phyloP scores from a whole-genome alignment of 78 protist genomes.

The Dictyostelium firmibasis region DNA sequence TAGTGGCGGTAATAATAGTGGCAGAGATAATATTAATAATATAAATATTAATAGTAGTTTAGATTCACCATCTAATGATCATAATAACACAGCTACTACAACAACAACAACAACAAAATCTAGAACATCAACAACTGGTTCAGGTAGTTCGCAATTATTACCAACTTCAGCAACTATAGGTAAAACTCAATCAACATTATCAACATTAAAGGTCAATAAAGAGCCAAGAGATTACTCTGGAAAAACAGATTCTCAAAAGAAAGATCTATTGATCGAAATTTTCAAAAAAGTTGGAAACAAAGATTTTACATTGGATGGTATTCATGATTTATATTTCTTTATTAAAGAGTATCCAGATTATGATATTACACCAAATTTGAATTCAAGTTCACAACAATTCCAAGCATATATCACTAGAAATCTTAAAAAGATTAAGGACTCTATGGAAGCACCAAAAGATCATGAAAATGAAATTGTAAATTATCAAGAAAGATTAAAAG shows the following conservation, averaged over 20 bases:
- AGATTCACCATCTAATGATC: background rate
- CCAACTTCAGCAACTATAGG: background rate
- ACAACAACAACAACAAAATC: background rate
- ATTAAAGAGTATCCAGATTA: slow-evolving; percentile 39
- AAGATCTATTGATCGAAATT: slow-evolving; percentile 5
- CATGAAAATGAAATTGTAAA: background rate
- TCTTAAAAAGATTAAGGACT: slow-evolving; percentile 1
- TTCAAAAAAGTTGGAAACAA: slow-evolving; percentile 54
- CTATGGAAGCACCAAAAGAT: background rate
- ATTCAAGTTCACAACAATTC: slow-evolving; percentile 19
- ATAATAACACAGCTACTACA: background rate
- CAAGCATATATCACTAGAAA: slow-evolving; percentile 47
- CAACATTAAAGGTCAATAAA: slow-evolving; percentile 18
- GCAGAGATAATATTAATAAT: background rate
- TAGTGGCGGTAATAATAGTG: background rate
- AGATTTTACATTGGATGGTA: slow-evolving; percentile 50
- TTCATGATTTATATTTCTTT: slow-evolving; percentile 58
- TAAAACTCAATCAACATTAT: background rate
- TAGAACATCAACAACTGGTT: background rate
- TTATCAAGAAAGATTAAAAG: slow-evolving; percentile 32
- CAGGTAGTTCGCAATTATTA: background rate
- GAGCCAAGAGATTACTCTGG: slow-evolving; percentile 47
- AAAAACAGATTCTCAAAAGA: slow-evolving; percentile 1
- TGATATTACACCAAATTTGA: slow-evolving; percentile 42
- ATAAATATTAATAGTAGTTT: background rate